A percentile compares a stretch with the other conserved stretches of the same genome.
Conservation (phyloP, 257 asterid genomes). For the Solanum chmielewskii region DNA sequence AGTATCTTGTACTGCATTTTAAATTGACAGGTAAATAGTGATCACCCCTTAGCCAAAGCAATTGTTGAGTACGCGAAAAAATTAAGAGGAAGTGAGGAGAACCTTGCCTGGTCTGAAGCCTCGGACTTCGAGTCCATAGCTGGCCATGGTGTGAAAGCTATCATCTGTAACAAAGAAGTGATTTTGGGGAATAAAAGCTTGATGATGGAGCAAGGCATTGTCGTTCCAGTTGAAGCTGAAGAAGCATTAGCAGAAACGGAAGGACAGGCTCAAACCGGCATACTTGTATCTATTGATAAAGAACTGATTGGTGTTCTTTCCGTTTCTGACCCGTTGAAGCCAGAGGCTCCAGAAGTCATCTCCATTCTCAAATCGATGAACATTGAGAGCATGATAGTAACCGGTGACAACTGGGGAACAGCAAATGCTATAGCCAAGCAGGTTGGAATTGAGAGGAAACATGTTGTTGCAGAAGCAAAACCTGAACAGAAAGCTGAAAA, state of each 20-base stretch:
- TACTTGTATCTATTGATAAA: conserved; percentile 51
- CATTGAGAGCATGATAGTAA: conserved; percentile 41
- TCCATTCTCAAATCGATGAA: conserved; percentile 61
- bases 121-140: conserved; percentile 53
- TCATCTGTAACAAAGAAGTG: conserved; percentile 52
- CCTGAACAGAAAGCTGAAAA: conserved; percentile 71
- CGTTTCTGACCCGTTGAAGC: conserved; percentile 71
- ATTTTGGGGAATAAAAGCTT: conserved; percentile 68
- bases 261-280: conserved; percentile 58
- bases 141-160: conserved; percentile 81
- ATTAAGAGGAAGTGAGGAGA: conserved; percentile 37
- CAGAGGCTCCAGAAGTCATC: conserved; percentile 53
- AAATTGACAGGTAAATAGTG: conserved; percentile 54
- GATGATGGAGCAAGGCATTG: conserved; percentile 32
- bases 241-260: conserved; percentile 49
- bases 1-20: not conserved
- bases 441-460: conserved; percentile 37
- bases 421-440: conserved; percentile 68
- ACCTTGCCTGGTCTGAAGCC: conserved; percentile 43
- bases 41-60: conserved; percentile 85
- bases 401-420: conserved; percentile 88
- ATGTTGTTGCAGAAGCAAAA: conserved; percentile 62
- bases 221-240: conserved; percentile 47
- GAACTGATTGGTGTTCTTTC: conserved; percentile 52
- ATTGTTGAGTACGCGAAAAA: conserved; percentile 46